Evolutionary conservation across 1,284 basidiomycete species (phyloP).

Genomic region (Spongispora temasekensis): DNA sequence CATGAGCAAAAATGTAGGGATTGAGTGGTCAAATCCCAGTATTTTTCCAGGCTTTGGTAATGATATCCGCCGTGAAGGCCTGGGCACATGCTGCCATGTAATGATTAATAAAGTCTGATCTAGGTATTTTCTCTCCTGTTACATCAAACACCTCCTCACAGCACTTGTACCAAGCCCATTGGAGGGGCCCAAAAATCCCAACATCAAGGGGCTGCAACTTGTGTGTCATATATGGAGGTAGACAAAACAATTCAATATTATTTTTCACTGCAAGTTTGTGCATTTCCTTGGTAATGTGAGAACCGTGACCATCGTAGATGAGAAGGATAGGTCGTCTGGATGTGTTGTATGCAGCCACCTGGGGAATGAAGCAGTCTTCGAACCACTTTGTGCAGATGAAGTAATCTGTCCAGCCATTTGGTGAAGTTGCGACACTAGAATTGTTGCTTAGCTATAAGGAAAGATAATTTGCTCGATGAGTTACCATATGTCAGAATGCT

Average conservation of each 20-base stretch:
- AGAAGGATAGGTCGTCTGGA: background rate
- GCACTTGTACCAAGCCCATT: background rate
- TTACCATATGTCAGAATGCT: background rate
- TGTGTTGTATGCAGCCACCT: background rate
- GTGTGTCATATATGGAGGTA: constrained; percentile 1
- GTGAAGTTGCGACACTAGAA: background rate
- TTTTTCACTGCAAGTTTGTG: background rate
- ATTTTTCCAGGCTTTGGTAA: background rate
- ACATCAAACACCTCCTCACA: background rate
- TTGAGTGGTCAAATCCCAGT: background rate
- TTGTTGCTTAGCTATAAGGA: background rate
- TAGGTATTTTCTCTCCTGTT: background rate
- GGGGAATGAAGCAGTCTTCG: background rate
- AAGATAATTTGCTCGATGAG: background rate
- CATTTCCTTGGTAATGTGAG: background rate
- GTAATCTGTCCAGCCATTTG: background rate
- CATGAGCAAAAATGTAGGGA: background rate
- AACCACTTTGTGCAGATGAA: background rate
- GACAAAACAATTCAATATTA: constrained; percentile 2
- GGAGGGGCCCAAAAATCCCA: background rate
- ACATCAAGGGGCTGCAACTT: background rate
- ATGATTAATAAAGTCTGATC: background rate
- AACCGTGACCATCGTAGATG: constrained; percentile 3
- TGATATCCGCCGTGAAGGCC: background rate
- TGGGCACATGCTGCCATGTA: background rate